Percentiles rank a stretch among this genome's conserved stretches.
These are phyloP conservation scores for Fusarium odoratissimum DNA, from an alignment of 2,329 filamentous ascomycete genomes.

Conservation along the genomic window DNA sequence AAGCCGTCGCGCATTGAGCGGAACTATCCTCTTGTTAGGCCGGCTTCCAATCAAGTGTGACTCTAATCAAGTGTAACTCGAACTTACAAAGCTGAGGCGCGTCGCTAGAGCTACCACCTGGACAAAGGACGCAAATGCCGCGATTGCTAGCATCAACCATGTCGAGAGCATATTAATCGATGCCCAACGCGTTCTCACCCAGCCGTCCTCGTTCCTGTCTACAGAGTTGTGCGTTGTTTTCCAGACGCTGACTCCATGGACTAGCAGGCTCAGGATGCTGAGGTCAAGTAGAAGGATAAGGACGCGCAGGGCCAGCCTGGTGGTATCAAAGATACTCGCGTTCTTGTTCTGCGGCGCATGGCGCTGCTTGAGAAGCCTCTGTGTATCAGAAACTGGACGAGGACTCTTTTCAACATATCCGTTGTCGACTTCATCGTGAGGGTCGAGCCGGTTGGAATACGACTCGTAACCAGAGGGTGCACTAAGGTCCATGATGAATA, in stretches of 20 bases:
- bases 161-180: slow-evolving; percentile 8
- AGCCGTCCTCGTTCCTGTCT: slow-evolving; percentile 13
- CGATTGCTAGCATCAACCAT: slow-evolving; percentile 11
- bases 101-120: neutral
- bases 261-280: slow-evolving; percentile 1
- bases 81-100: neutral
- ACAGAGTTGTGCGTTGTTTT: slow-evolving; percentile 13
- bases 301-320: neutral
- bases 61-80: accelerated
- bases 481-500: slow-evolving; percentile 7
- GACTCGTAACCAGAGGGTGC: slow-evolving; percentile 8
- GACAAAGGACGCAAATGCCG: neutral
- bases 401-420: neutral
- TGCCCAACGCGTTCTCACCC: slow-evolving; percentile 12
- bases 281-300: slow-evolving; percentile 4
- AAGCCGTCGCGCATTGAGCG: neutral
- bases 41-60: accelerated
- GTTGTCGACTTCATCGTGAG: slow-evolving; percentile 4
- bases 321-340: neutral
- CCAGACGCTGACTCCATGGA: slow-evolving; percentile 1
- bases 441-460: slow-evolving; percentile 15
- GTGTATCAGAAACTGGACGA: neutral
- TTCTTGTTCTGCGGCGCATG: neutral
- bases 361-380: neutral
- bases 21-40: neutral